These are phyloP conservation scores for Backusella australiensis DNA, from an alignment of 192 early-diverging fungal species.

Conservation along the genomic window DNA sequence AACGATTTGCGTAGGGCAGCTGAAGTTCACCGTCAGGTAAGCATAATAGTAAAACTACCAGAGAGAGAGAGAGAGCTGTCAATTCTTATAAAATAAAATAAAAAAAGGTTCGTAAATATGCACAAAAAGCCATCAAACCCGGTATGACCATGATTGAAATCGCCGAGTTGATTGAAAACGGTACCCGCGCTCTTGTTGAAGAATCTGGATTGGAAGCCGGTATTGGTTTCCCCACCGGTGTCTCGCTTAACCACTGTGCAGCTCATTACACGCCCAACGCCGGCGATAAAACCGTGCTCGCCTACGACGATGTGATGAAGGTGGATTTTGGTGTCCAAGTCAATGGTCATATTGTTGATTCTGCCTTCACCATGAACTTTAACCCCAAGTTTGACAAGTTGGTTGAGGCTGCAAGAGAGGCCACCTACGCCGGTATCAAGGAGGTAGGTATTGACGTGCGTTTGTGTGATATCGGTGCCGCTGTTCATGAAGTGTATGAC, in stretches of 20 bases:
- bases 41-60: not conserved
- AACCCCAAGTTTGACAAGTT: slow-evolving; percentile 88
- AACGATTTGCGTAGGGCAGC: slow-evolving; percentile 85
- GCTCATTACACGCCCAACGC: slow-evolving; percentile 98
- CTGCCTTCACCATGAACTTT: slow-evolving; percentile 91
- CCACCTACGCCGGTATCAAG: slow-evolving; percentile 93
- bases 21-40: slow-evolving; percentile 86
- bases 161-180: slow-evolving; percentile 91
- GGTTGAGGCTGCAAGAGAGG: slow-evolving; percentile 86
- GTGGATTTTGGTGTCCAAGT: slow-evolving; percentile 96
- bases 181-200: slow-evolving; percentile 83
- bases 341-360: slow-evolving; percentile 93
- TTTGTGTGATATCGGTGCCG: slow-evolving; percentile 91
- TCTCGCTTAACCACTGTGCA: slow-evolving; percentile 91
- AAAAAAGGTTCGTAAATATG: slow-evolving; percentile 73
- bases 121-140: slow-evolving; percentile 78
- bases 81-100: not conserved
- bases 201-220: slow-evolving; percentile 83
- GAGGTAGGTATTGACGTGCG: slow-evolving; percentile 98
- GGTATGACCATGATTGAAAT: slow-evolving; percentile 96
- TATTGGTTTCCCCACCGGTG: slow-evolving; percentile 95
- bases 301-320: slow-evolving; percentile 93
- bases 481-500: slow-evolving; percentile 97
- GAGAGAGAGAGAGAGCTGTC: not conserved
- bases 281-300: slow-evolving; percentile 89